Conservation (phyloP, 1,284 basidiomycete genomes). For the Ceratobasidium sp. region DNA sequence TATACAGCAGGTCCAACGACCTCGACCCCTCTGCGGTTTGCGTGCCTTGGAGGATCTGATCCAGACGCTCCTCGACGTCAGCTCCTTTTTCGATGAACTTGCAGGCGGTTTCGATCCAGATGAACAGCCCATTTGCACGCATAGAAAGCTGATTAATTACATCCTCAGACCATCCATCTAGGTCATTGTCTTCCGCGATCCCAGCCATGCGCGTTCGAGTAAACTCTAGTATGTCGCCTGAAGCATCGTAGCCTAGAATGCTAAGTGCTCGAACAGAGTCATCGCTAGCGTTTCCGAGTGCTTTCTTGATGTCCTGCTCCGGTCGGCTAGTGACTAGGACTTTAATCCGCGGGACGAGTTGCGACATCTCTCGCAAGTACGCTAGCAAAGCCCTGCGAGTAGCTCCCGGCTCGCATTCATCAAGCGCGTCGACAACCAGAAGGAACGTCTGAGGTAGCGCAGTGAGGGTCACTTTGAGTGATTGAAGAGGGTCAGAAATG, state of each 20-base stretch:
- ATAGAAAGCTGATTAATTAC: not conserved
- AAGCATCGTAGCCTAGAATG: conserved; percentile 21
- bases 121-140: not conserved
- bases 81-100: not conserved
- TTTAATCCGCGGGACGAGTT: not conserved
- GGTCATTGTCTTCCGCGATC: not conserved
- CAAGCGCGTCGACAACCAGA: conserved; percentile 44
- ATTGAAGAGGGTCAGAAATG: not conserved
- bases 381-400: not conserved
- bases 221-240: conserved; percentile 1
- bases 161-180: not conserved
- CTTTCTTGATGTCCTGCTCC: conserved; percentile 19
- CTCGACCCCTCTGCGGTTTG: no score
- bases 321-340: conserved; percentile 38
- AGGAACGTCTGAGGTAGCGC: no score
- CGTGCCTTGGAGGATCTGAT: no score
- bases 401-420: conserved; percentile 37
- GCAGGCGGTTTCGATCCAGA: not conserved
- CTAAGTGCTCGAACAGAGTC: not conserved
- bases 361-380: conserved; percentile 1
- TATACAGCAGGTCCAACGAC: conserved; percentile 3
- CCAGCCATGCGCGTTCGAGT: no score
- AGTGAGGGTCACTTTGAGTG: no score
- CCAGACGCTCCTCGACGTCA: no score
- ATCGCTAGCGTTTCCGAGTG: not conserved